Evolutionary conservation across 805 yeast genomes (phyloP), one percentile per base, ranked within the genome.

Genomic region (Cyberlindnera euphorbiae): DNA sequence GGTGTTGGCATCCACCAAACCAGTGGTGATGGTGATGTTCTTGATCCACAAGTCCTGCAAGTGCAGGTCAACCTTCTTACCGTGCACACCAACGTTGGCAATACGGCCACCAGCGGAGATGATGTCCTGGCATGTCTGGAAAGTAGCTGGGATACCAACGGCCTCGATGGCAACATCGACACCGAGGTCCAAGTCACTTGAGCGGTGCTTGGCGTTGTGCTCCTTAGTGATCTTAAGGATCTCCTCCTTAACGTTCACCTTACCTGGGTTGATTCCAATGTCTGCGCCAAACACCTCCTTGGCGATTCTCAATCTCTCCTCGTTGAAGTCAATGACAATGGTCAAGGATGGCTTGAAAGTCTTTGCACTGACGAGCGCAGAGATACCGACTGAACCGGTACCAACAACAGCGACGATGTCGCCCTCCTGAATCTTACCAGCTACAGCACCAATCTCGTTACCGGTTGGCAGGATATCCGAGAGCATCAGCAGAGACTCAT

Each of bases 381-480:
- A 71, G 33, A 77, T 60, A 23, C 85, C 85, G 34, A 78, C 79
- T 6, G 84, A 82, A 2, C 85, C 85, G 26, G 78, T 69, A 32
- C 85, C 85, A 34, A 77, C 77, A 40, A 78, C 76, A 16, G 78
- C 81, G 19, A 78, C 82, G 21, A 63, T 46, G 47, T 78, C 84
- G 42, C 77, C 79, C 44, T 70, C 63, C 29, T 63, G 58, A 36
- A 77, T 63, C 35, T 67, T 64, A 28, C 74, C 73, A n/a, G 72
- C 66, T 25, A 78, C 62, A 6, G 79, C 79, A 42, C 83, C 83
- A 39, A 78, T 77, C 44, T 77, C 78, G 59, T 77, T 71, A 31
- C 82, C 83, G 33, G 82, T 81, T 40, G 82, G 84, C 55, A 79
- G 59, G 17, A 80, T 79, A 47, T 75, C 81, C 9, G 79, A 76